Evolutionary conservation across 2,329 filamentous ascomycete genomes (phyloP), one percentile per base, ranked within the genome.

Genomic region (Cordyceps javanica): DNA sequence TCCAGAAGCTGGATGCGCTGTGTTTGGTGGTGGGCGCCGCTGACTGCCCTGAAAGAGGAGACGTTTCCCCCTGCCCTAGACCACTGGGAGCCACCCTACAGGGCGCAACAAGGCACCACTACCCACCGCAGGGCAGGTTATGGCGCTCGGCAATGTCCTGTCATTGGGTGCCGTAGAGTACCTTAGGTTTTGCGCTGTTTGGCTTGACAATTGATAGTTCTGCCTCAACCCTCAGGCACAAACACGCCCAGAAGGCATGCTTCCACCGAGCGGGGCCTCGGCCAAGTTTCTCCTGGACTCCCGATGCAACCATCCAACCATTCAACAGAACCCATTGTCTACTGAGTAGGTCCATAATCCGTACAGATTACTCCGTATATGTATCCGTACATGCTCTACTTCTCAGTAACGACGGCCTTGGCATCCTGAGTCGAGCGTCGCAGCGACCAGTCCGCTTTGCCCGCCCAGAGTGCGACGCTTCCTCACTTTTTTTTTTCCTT

Each of bases 31-130:
- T 46, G 44, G 44, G n/a, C n/a, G n/a, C n/a, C n/a, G n/a, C n/a
- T 46, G 36, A n/a, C 36, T 19, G 44, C 44, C 44, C 44, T 46
- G 44, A 46, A 46, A 46, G 44, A 46, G 44, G 44, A 46, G 38
- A 19, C 38, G 5, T 16, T 16, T 13, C 44, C 44, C 41, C 42
- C 42, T 16, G 14, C 23, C 26, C 44, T 28, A n/a, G 25, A 28
- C 16, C 16, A 21, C 44, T 8, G 23, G 9, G 26, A 46, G 14
- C n/a, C 48, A 30, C 26, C 32, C 11, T 8, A 36, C 30, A 36
- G 30, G 14, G 46, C 30, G 23, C 46, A 30, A 10, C 14, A 46
- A 11, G 14, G 44, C 16, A 19, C 16, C 44, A 25, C 26, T n/a
- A 41, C n/a, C n/a, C 8, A 41, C 44, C 16, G 30, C 44, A 46